Evolutionary conservation across 495 filamentous ascomycete genomes (phyloP).

Genomic region (Neurospora sp.): DNA sequence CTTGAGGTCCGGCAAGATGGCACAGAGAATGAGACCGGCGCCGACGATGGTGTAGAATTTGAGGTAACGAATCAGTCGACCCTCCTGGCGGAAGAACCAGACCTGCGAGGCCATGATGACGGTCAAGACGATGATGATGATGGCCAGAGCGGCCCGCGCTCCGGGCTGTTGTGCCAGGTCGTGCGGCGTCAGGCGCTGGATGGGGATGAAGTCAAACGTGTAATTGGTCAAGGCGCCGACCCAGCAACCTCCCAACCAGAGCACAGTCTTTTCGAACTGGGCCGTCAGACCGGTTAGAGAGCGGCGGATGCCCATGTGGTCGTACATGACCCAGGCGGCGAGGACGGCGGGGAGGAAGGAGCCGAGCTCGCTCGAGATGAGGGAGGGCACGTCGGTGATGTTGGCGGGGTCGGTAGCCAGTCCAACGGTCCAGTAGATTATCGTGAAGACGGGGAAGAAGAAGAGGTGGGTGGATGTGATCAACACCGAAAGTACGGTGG

Average conservation of each 20-base stretch:
- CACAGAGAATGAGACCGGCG: conserved; percentile 47
- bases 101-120: conserved; percentile 56
- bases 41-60: conserved; percentile 59
- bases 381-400: conserved; percentile 35
- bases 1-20: conserved; percentile 68
- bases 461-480: conserved; percentile 57
- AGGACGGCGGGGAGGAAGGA: conserved; percentile 72
- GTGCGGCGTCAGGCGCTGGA: conserved; percentile 63
- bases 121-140: conserved; percentile 54
- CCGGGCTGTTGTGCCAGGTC: conserved; percentile 72
- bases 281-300: conserved; percentile 47
- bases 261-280: conserved; percentile 59
- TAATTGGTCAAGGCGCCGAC: conserved; percentile 74
- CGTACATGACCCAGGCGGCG: conserved; percentile 62
- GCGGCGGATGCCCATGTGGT: conserved; percentile 48
- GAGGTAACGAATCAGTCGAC: conserved; percentile 56
- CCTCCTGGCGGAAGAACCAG: conserved; percentile 65
- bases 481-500: conserved; percentile 55
- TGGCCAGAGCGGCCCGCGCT: conserved; percentile 56
- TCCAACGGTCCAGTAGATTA: conserved; percentile 68
- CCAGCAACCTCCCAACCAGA: conserved; percentile 69
- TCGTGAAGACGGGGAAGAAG: conserved; percentile 62
- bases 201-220: conserved; percentile 75
- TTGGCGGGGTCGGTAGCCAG: conserved; percentile 66
- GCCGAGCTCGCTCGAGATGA: conserved; percentile 61